These are phyloP conservation scores for Aegilops tauschii DNA, from an alignment of 176 grass and related monocot genomes.

Conservation along the genomic window DNA sequence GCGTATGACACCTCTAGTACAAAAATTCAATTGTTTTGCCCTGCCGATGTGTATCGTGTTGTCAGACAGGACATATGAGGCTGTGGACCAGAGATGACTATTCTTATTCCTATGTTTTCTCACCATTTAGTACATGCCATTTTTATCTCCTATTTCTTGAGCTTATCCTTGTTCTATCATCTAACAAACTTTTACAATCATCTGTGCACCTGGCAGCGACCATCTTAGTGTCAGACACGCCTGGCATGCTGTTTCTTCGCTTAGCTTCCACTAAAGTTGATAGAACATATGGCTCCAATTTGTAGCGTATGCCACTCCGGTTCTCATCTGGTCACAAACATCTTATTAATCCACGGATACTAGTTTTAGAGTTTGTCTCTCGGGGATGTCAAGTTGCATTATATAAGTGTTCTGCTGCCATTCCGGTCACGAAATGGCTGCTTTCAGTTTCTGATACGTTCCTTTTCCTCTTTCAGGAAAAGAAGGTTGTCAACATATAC, in stretches of 20 bases:
- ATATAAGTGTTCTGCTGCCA: neutral
- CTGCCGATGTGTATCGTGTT: neutral
- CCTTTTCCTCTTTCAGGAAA: constrained; percentile 50
- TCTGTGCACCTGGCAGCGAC: neutral
- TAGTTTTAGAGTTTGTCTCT: neutral
- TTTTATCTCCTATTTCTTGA: neutral
- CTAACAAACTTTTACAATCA: neutral
- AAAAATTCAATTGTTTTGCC: constrained; percentile 19
- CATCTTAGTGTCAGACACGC: neutral
- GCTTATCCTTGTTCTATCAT: neutral
- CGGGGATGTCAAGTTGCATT: neutral
- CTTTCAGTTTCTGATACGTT: neutral
- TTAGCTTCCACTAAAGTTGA: neutral
- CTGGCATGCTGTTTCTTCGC: neutral
- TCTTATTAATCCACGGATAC: neutral
- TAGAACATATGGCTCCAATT: neutral
- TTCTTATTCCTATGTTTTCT: neutral
- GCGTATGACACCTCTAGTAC: neutral
- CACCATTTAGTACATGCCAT: neutral
- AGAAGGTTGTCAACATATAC: constrained; percentile 56
- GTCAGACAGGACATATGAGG: neutral
- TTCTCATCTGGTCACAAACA: neutral
- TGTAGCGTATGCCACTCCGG: neutral
- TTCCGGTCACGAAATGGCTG: neutral
- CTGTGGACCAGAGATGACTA: constrained; percentile 3